These are phyloP conservation scores for Leptographium wingfieldii DNA, from an alignment of 2,329 filamentous ascomycete species.

Conservation along the genomic window DNA sequence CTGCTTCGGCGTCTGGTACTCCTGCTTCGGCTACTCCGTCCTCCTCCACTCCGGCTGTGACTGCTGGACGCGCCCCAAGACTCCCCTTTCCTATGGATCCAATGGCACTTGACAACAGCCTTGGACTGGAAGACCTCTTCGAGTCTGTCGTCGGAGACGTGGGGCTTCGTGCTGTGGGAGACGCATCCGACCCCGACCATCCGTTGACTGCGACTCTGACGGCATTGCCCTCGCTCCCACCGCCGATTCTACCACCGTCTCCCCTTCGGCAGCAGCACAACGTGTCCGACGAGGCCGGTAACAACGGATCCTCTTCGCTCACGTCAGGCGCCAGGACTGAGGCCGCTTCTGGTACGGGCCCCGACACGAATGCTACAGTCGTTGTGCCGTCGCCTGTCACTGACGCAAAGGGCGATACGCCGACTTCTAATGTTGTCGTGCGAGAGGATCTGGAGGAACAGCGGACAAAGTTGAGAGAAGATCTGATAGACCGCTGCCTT, in stretches of 20 bases:
- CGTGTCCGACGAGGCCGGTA: background rate
- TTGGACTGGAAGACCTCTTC: constrained; percentile 12
- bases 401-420: background rate
- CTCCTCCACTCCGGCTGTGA: background rate
- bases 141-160: background rate
- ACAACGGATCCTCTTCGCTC: background rate
- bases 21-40: background rate
- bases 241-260: background rate
- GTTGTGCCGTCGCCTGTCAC: background rate
- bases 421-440: constrained; percentile 19
- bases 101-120: constrained; percentile 21
- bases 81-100: constrained; percentile 13
- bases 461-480: constrained; percentile 57
- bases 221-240: background rate
- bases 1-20: background rate
- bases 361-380: background rate
- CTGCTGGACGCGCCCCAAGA: constrained; percentile 5
- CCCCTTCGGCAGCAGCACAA: background rate
- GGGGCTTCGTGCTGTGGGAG: background rate
- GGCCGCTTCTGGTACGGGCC: background rate
- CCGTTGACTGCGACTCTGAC: background rate
- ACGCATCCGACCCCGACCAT: background rate
- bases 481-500: constrained; percentile 78
- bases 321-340: background rate
- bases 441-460: constrained; percentile 71